Evolutionary conservation across 768 basidiomycete species (phyloP), one percentile per base, ranked within the genome.

Genomic region (Agaricus sinodeliciosus): DNA sequence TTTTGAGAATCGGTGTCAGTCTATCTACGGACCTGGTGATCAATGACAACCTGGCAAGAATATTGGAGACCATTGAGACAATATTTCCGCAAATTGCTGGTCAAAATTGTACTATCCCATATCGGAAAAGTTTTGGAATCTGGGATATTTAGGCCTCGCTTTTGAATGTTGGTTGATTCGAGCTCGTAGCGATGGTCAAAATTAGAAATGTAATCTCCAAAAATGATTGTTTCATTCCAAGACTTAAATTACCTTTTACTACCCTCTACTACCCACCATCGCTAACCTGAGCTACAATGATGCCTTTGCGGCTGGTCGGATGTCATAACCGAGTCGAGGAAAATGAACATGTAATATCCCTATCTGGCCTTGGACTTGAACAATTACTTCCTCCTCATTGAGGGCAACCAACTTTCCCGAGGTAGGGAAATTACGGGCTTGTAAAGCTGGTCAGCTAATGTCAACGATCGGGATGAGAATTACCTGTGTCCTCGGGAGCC

Each of bases 1-100:
- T 1, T 99, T 99, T 60, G 94, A 97, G 69, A 76, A 85, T 57
- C 79, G 94, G 25, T 95, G 92, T 66, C 42, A 74, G 51, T 71
- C 77, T 47, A 72, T 95, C 4, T 94, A 93, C 60, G 87, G 90
- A 4, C 64, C 63, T 16, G 67, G 72, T n/a, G 42, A 26, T 4
- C 26, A 48, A 34, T 49, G 26, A 49, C n/a, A n/a, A 40, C 8
- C 3, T 15, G 3, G 19, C 22, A 8, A 31, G 15, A 26, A 44
- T 15, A 41, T 40, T 31, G 31, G 7, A 31, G 31, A 36, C 13
- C 35, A 16, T 36, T 16, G 9, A 34, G 48, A 26, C 46, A 34
- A 36, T 31, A 28, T 49, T 35, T 22, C 40, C 19, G 19, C n/a
- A 13, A 8, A 8, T n/a, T 41, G n/a, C 13, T 16, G 31, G 16